Evolutionary conservation across 2,329 filamentous ascomycete genomes (phyloP).

Genomic region (Clonostachys rhizophaga): DNA sequence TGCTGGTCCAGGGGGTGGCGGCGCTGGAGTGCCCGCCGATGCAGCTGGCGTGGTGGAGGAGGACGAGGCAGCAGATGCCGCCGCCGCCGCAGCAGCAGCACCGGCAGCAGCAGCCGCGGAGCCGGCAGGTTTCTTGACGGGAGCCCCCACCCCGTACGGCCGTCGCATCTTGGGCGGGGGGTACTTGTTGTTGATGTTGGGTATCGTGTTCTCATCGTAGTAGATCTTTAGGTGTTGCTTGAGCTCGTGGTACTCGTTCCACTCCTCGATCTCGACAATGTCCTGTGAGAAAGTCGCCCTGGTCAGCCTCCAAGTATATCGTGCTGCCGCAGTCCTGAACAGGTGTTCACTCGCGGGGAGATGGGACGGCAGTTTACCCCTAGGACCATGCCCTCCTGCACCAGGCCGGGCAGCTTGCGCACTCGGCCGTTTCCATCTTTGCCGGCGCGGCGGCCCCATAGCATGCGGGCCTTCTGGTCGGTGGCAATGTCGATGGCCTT

Average conservation of each 20-base stretch:
- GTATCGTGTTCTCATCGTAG: constrained; percentile 58
- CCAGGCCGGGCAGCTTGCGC: constrained; percentile 82
- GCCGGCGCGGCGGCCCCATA: constrained; percentile 81
- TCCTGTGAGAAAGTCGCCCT: constrained; percentile 50
- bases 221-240: constrained; percentile 75
- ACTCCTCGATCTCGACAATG: constrained; percentile 91
- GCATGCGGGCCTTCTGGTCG: constrained; percentile 79
- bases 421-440: constrained; percentile 57
- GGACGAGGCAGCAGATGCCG: constrained; percentile 11
- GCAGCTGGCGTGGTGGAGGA: constrained; percentile 13
- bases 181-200: constrained; percentile 47
- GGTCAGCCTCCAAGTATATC: background rate
- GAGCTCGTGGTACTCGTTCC: constrained; percentile 98
- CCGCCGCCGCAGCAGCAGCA: constrained; percentile 13
- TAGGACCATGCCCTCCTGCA: constrained; percentile 81
- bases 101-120: constrained; percentile 12
- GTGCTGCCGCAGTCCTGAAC: background rate
- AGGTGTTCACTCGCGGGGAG: background rate
- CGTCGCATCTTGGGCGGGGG: constrained; percentile 24
- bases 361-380: constrained; percentile 57
- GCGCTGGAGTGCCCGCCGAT: constrained; percentile 7
- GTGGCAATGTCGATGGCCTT: constrained; percentile 88
- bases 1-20: constrained; percentile 6
- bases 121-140: constrained; percentile 21
- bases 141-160: background rate